Evolutionary conservation across 1,284 basidiomycete genomes (phyloP), one percentile per base, ranked within the genome.

Genomic region (Mycosarcoma maydis): DNA sequence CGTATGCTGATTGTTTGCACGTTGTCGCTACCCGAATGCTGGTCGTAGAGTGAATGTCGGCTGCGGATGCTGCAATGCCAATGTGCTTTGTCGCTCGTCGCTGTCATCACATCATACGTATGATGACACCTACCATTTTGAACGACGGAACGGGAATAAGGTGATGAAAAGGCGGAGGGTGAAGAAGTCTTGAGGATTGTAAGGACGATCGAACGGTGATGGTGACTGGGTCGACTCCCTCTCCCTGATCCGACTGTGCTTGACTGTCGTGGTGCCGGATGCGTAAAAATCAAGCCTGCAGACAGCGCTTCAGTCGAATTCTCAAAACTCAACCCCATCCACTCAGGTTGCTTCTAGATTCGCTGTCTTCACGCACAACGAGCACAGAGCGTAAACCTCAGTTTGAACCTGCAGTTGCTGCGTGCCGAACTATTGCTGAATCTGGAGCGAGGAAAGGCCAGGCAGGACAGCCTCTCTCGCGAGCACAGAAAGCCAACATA

Each of bases 71-170:
- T 32, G 47, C 38, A 30, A 29, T 22, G 22, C 29, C 8, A 22
- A 17, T 13, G n/a, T 37, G 45, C 27, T 23, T n/a, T 29, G 27
- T 40, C 38, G 29, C 33, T 45, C 14, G 17, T 37, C 17, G 17
- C 36, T 20, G 19, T 37, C 36, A 37, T 37, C 36, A 19, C 36
- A 27, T 24, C n/a, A 11, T 20, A 39, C 30, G 23, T 26, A 17
- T 24, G n/a, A 39, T 38, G 30, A 51, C 40, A 68, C 66, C 43
- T 69, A 69, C 66, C 66, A 69, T 69, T 69, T 62, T 69, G 55
- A 55, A 38, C 41, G 55, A 48, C 22, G 38, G 37, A 41, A 30
- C 24, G 37, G 34, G 30, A 34, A 27, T 34, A 47, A 36, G 33
- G 33, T 45, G 33, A 36, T 19, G 43, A 45, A 30, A 16, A 13